Conservation (phyloP, 2,329 filamentous ascomycete genomes). For the Exophiala viscosa region DNA sequence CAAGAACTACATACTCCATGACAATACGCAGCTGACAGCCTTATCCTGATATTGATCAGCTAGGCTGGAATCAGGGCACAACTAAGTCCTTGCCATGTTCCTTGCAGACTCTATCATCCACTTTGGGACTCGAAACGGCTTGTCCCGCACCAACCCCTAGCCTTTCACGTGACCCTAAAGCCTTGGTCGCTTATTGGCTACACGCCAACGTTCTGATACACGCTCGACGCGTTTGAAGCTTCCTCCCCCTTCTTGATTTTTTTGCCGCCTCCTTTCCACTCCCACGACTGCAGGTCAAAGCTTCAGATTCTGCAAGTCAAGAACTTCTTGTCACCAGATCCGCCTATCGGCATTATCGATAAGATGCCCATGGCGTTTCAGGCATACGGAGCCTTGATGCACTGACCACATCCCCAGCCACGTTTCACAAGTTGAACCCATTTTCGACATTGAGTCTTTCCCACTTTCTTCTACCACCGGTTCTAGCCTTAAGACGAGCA, state of each 20-base stretch:
- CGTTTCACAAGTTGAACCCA: too few species aligned
- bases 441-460: not conserved
- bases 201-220: constrained; percentile 3
- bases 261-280: not conserved
- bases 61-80: too few species aligned
- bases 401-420: too few species aligned
- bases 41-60: too few species aligned
- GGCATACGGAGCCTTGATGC: too few species aligned
- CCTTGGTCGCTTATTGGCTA: not conserved
- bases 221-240: not conserved
- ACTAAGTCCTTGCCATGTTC: not conserved
- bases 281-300: too few species aligned
- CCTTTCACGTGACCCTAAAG: constrained; percentile 7
- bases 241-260: not conserved
- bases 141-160: not conserved
- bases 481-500: not conserved
- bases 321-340: too few species aligned
- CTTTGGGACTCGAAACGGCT: not conserved
- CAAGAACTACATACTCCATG: too few species aligned
- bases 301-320: too few species aligned
- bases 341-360: too few species aligned
- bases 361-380: too few species aligned
- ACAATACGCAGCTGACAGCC: too few species aligned
- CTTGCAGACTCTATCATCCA: not conserved
- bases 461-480: constrained; percentile 1